Conservation (phyloP, 208 protist species). For the Trypanosoma vivax region DNA sequence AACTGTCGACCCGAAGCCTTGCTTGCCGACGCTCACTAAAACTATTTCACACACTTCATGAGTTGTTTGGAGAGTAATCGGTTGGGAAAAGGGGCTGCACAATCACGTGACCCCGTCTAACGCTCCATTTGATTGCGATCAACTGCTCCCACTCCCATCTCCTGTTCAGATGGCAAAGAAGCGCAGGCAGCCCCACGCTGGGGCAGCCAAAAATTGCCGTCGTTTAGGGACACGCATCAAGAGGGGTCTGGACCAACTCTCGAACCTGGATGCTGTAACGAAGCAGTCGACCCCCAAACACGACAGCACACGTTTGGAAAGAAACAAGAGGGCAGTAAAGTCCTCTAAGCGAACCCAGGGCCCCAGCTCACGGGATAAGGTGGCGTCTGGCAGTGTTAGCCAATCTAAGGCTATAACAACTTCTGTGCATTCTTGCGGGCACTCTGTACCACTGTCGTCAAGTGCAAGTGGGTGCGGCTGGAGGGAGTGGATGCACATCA, state of each 20-base stretch:
- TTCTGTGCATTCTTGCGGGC: neutral
- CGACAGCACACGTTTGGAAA: neutral
- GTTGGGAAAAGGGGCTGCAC: no score
- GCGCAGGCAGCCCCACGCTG: constrained; percentile 1
- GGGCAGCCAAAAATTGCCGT: constrained; percentile 22
- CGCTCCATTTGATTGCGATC: no score
- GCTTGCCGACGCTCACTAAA: no score
- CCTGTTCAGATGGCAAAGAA: constrained; percentile 1
- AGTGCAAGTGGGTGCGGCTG: constrained; percentile 64
- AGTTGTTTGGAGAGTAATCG: no score
- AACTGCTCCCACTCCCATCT: no score
- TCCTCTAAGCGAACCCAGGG: neutral
- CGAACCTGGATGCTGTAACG: constrained; percentile 48
- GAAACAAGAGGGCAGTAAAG: neutral
- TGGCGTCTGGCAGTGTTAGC: neutral
- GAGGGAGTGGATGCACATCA: constrained; percentile 58
- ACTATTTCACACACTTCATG: no score
- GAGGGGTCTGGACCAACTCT: constrained; percentile 49
- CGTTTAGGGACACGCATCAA: constrained; percentile 67
- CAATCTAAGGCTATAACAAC: neutral
- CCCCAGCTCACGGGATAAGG: neutral
- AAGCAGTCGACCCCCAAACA: neutral
- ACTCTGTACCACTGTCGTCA: constrained; percentile 1
- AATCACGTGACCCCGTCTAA: no score
- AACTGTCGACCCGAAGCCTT: no score